These are phyloP conservation scores for Ophiosphaerella narmari DNA, from an alignment of 2,329 filamentous ascomycete species.

Conservation along the genomic window DNA sequence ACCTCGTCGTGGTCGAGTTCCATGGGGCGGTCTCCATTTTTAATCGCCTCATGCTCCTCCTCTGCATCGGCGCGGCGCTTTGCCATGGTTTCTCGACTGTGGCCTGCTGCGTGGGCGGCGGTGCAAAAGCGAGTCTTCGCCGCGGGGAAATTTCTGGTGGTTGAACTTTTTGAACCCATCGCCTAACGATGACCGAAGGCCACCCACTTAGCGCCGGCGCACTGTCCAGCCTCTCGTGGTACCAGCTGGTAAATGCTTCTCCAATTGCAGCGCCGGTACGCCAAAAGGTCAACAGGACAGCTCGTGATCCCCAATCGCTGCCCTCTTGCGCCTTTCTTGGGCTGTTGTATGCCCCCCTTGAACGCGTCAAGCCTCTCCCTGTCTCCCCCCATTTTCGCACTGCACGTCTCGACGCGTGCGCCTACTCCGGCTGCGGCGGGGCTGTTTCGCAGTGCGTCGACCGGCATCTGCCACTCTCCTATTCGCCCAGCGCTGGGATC, in stretches of 20 bases:
- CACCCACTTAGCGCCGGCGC: neutral
- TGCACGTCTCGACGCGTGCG: slow-evolving; percentile 36
- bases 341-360: too few species aligned
- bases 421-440: slow-evolving; percentile 30
- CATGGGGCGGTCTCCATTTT: slow-evolving; percentile 65
- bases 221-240: neutral
- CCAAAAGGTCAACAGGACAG: too few species aligned
- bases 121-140: slow-evolving; percentile 4
- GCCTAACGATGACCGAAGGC: neutral
- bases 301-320: neutral
- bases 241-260: neutral
- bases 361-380: slow-evolving; percentile 9
- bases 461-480: slow-evolving; percentile 23
- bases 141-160: slow-evolving; percentile 2
- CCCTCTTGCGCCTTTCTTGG: neutral
- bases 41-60: slow-evolving; percentile 59
- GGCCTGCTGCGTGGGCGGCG: slow-evolving; percentile 2
- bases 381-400: neutral
- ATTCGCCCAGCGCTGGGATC: slow-evolving; percentile 29
- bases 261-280: slow-evolving; percentile 3
- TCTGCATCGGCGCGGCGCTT: slow-evolving; percentile 63
- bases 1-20: slow-evolving; percentile 53
- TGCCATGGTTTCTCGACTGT: slow-evolving; percentile 53
- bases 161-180: slow-evolving; percentile 1
- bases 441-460: slow-evolving; percentile 26